Percentiles rank a stretch among this genome's conserved stretches.
Evolutionary conservation across 176 grass and related monocot genomes (phyloP).

Genomic region (Thinopyrum elongatum): DNA sequence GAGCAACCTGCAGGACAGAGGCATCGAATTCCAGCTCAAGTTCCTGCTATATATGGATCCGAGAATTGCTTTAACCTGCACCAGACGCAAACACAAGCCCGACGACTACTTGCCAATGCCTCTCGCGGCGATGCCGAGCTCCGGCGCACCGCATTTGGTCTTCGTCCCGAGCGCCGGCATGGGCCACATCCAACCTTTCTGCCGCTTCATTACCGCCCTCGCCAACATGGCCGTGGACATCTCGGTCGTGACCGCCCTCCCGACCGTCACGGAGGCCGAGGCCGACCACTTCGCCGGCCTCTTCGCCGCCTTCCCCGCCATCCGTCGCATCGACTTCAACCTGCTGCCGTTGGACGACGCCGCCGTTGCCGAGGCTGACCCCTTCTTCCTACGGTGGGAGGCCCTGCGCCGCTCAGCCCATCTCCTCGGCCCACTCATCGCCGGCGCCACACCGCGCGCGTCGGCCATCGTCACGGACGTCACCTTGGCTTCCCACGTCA

Average conservation of each 20-base stretch:
- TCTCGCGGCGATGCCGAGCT: background rate
- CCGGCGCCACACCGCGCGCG: conserved; percentile 6
- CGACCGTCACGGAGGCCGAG: conserved; percentile 51
- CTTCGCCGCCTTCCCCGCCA: conserved; percentile 33
- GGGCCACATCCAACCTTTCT: conserved; percentile 59
- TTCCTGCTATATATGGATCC: too few species aligned
- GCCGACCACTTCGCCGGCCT: conserved; percentile 23
- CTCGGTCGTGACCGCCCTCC: conserved; percentile 57
- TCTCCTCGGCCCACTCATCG: conserved; percentile 34
- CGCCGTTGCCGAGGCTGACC: conserved; percentile 25
- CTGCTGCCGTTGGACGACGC: conserved; percentile 28
- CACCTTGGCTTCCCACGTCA: conserved; percentile 10
- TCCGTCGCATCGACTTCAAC: conserved; percentile 48
- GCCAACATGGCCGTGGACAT: conserved; percentile 15
- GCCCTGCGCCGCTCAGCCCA: conserved; percentile 63
- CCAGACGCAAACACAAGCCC: too few species aligned
- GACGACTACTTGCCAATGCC: background rate
- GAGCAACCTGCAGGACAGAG: too few species aligned
- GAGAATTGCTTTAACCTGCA: too few species aligned
- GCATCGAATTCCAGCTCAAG: too few species aligned
- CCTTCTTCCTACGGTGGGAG: too few species aligned
- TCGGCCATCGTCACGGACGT: conserved; percentile 53
- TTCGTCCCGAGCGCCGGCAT: conserved; percentile 75
- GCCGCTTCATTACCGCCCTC: conserved; percentile 51
- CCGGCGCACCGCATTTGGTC: conserved; percentile 27